Evolutionary conservation across 352 stramenopile species (phyloP).

Genomic region (Phytophthora tubulina): DNA sequence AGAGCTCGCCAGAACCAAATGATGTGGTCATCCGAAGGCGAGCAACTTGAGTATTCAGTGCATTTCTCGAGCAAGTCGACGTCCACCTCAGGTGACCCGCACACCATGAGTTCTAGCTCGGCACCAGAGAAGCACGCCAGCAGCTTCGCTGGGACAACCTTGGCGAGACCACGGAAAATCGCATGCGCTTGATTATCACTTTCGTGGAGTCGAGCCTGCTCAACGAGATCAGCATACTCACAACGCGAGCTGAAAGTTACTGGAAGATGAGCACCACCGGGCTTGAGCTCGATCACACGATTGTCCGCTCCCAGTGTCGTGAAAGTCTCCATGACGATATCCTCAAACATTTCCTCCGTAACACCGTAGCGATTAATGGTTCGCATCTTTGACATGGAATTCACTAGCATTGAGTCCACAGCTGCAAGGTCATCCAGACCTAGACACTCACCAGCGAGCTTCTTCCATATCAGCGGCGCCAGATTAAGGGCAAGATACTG

Average conservation of each 20-base stretch:
- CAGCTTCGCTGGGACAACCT: constrained; percentile 78
- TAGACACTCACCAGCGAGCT: constrained; percentile 78
- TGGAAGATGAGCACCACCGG: constrained; percentile 60
- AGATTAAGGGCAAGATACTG: constrained; percentile 91
- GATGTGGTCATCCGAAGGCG: constrained; percentile 75
- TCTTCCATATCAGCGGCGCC: constrained; percentile 91
- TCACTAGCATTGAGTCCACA: constrained; percentile 90
- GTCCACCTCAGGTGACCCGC: constrained; percentile 83
- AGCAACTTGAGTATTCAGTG: constrained; percentile 91
- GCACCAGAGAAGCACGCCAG: constrained; percentile 83
- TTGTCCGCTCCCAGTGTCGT: constrained; percentile 90
- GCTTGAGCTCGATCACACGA: constrained; percentile 75
- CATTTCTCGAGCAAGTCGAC: constrained; percentile 81
- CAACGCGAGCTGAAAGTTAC: constrained; percentile 85
- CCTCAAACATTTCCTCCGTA: constrained; percentile 89
- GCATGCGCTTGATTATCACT: constrained; percentile 64
- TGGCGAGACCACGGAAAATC: constrained; percentile 71
- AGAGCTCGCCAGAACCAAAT: constrained; percentile 91
- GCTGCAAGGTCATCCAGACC: constrained; percentile 83
- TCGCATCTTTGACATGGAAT: constrained; percentile 88
- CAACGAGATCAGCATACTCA: constrained; percentile 86
- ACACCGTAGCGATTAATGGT: constrained; percentile 82
- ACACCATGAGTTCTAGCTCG: constrained; percentile 89
- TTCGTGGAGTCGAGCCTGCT: constrained; percentile 83
- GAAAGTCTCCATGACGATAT: constrained; percentile 93